These are phyloP conservation scores for Mallotus nudiflorus DNA, from an alignment of 345 rosid genomes.

Conservation along the genomic window DNA sequence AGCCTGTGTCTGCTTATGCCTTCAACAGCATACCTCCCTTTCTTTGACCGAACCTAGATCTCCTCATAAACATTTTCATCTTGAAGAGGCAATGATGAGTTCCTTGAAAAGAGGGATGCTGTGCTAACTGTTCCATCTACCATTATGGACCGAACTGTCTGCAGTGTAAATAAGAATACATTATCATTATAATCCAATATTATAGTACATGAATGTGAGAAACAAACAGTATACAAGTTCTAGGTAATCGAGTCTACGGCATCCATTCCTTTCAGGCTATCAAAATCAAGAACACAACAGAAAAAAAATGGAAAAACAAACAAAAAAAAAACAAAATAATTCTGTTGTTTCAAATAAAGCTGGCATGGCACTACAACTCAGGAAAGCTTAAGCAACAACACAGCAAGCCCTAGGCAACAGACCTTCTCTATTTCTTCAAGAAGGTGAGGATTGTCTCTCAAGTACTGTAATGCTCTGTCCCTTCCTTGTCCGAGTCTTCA, in stretches of 20 bases:
- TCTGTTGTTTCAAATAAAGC: no score
- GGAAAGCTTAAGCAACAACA: background rate
- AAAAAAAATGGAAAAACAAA: background rate
- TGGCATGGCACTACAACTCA: background rate
- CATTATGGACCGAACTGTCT: constrained; percentile 65
- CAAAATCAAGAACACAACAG: no score
- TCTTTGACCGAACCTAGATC: constrained; percentile 18
- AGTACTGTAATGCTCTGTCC: constrained; percentile 80
- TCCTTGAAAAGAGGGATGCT: constrained; percentile 37
- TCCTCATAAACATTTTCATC: constrained; percentile 51
- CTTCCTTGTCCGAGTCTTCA: constrained; percentile 93
- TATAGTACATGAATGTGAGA: background rate
- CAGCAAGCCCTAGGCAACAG: background rate
- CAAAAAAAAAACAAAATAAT: background rate
- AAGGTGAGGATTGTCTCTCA: constrained; percentile 66
- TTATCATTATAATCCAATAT: background rate
- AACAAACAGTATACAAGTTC: no score
- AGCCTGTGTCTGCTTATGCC: background rate
- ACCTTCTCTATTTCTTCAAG: constrained; percentile 86
- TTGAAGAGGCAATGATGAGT: constrained; percentile 29
- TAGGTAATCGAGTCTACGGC: no score
- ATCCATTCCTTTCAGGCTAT: no score
- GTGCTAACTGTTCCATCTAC: constrained; percentile 50
- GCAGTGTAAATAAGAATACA: constrained; percentile 18
- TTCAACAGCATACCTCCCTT: constrained; percentile 6